These are phyloP conservation scores for Achaetomiella virescens DNA, from an alignment of 495 filamentous ascomycete species.

Conservation along the genomic window DNA sequence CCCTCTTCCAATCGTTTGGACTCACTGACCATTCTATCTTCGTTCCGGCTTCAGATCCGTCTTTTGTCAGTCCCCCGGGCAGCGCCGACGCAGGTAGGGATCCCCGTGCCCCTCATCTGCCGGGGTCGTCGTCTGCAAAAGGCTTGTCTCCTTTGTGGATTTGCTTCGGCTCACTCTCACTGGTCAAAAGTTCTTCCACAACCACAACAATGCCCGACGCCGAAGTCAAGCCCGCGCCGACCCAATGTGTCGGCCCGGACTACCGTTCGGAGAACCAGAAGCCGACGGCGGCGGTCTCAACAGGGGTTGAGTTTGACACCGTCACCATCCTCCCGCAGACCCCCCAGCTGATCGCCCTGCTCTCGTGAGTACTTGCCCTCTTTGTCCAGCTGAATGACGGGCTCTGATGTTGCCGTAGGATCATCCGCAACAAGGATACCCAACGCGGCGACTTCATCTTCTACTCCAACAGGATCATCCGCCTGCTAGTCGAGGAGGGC, in stretches of 20 bases:
- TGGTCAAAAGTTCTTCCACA: background rate
- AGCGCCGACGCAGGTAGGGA: background rate
- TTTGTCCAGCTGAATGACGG: background rate
- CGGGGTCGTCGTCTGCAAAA: background rate
- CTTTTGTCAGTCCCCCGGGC: background rate
- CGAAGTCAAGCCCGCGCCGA: slow-evolving; percentile 47
- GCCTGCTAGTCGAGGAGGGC: slow-evolving; percentile 94
- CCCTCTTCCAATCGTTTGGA: background rate
- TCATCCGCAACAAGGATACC: slow-evolving; percentile 89
- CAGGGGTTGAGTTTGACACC: slow-evolving; percentile 72
- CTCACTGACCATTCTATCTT: background rate
- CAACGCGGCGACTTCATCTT: slow-evolving; percentile 95
- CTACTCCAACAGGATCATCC: slow-evolving; percentile 97
- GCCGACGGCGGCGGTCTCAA: slow-evolving; percentile 86
- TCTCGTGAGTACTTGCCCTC: slow-evolving; percentile 67
- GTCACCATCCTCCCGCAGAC: slow-evolving; percentile 88
- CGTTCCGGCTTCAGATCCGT: background rate
- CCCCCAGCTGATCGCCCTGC: slow-evolving; percentile 89
- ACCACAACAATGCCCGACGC: slow-evolving; percentile 15
- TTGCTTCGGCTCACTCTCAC: slow-evolving; percentile 2
- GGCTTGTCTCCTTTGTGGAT: background rate
- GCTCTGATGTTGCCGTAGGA: slow-evolving; percentile 46
- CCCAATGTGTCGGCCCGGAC: slow-evolving; percentile 68
- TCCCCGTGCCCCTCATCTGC: background rate
- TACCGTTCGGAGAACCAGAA: slow-evolving; percentile 73